phyloP scores from a whole-genome alignment of 2,329 filamentous ascomycete species.

The Fusarium graminum region DNA sequence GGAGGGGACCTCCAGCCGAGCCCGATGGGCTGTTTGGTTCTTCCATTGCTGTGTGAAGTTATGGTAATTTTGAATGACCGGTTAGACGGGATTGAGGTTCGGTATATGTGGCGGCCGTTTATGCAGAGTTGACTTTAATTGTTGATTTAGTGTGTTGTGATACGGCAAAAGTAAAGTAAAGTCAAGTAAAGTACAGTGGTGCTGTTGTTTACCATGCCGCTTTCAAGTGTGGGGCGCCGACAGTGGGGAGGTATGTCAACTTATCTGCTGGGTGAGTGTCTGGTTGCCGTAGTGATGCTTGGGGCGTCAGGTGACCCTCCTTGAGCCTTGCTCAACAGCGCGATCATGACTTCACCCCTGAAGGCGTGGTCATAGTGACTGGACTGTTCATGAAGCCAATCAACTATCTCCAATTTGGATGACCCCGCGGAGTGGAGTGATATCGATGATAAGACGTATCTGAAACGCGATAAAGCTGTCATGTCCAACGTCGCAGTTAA shows the following conservation, averaged over 20 bases:
- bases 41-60: constrained; percentile 37
- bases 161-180: constrained; percentile 10
- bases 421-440: constrained; percentile 44
- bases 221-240: constrained; percentile 15
- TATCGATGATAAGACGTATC: constrained; percentile 33
- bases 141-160: constrained; percentile 36
- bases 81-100: constrained; percentile 11
- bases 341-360: constrained; percentile 6
- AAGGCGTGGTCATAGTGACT: constrained; percentile 30
- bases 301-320: constrained; percentile 38
- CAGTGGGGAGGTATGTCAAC: neutral
- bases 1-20: constrained; percentile 69
- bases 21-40: constrained; percentile 61
- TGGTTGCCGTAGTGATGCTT: constrained; percentile 23
- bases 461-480: constrained; percentile 44
- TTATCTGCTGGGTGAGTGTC: constrained; percentile 6
- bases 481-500: constrained; percentile 33
- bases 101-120: constrained; percentile 14
- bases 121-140: constrained; percentile 23
- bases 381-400: constrained; percentile 28
- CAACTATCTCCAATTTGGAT: constrained; percentile 23
- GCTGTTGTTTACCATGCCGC: constrained; percentile 47
- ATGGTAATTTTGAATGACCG: constrained; percentile 1
- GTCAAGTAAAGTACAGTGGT: constrained; percentile 20
- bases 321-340: neutral